phyloP scores from a whole-genome alignment of 176 grass and related monocot genomes.

The Oryza coarctata region DNA sequence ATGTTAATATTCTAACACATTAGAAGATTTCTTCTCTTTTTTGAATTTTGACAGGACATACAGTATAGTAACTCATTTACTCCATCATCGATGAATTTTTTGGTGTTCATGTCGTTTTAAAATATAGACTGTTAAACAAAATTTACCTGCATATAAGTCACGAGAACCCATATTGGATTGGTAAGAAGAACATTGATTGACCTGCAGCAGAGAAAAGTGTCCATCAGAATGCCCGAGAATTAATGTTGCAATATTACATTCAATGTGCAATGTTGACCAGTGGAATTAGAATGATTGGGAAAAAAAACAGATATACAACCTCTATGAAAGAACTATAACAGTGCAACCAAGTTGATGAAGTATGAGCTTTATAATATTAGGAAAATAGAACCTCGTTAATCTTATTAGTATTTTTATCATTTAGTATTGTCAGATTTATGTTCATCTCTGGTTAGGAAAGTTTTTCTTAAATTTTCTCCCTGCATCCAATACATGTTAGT shows the following conservation, averaged over 20 bases:
- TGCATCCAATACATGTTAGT: not conserved
- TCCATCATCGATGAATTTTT: not conserved
- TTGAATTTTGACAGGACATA: not conserved
- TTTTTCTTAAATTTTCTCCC: not conserved
- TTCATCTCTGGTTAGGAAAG: not conserved
- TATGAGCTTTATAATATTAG: not conserved
- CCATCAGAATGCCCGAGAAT: conserved; percentile 36
- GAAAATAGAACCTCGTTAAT: not conserved
- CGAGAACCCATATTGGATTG: conserved; percentile 96
- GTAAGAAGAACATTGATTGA: conserved; percentile 94
- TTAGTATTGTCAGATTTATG: not conserved
- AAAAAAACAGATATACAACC: not conserved
- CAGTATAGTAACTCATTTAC: not conserved
- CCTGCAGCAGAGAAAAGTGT: conserved; percentile 43
- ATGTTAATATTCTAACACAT: not conserved
- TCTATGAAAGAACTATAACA: not conserved
- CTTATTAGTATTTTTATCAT: conserved; percentile 8
- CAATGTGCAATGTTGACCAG: not conserved
- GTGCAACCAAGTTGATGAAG: not conserved
- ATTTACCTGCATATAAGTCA: conserved; percentile 95
- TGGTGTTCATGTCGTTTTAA: not conserved
- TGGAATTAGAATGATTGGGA: conserved; percentile 5
- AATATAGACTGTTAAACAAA: conserved; percentile 8
- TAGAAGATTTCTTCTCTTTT: not conserved
- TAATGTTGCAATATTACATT: not conserved